A percentile compares a stretch with the other conserved stretches of the same genome.
Evolutionary conservation across 371 early-diverging fungal genomes (phyloP).

Genomic region (Encephalitozoon intestinalis): DNA sequence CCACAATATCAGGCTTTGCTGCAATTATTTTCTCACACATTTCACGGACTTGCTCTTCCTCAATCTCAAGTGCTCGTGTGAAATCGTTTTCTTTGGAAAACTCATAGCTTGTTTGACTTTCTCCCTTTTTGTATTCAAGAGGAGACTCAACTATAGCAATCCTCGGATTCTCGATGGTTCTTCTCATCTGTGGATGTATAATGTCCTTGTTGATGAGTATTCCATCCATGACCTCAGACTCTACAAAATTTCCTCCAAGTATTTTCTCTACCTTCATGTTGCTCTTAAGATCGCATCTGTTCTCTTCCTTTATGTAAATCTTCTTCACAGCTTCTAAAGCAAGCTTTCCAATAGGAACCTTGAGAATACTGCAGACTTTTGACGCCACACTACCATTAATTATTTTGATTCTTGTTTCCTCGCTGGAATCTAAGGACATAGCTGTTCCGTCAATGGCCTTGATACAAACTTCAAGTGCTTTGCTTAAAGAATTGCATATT

Average conservation of each 20-base stretch:
- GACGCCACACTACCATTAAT: conserved; percentile 85
- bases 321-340: conserved; percentile 86
- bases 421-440: conserved; percentile 69
- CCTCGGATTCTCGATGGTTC: conserved; percentile 90
- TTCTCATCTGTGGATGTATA: conserved; percentile 97
- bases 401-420: conserved; percentile 74
- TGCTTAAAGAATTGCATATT: conserved; percentile 80
- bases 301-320: conserved; percentile 69
- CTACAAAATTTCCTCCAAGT: conserved; percentile 89
- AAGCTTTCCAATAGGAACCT: conserved; percentile 85
- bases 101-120: conserved; percentile 95
- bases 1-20: conserved; percentile 90
- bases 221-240: conserved; percentile 89
- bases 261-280: conserved; percentile 92
- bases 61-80: conserved; percentile 86
- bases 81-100: conserved; percentile 89
- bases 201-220: conserved; percentile 97
- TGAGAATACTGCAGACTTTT: conserved; percentile 85
- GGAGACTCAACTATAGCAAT: conserved; percentile 93
- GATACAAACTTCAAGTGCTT: conserved; percentile 79
- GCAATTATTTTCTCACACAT: conserved; percentile 86
- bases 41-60: conserved; percentile 93
- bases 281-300: conserved; percentile 74
- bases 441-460: conserved; percentile 72
- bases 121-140: conserved; percentile 99